These are phyloP conservation scores for Hypoxylon sp. DNA, from an alignment of 2,329 filamentous ascomycete genomes.

Conservation along the genomic window DNA sequence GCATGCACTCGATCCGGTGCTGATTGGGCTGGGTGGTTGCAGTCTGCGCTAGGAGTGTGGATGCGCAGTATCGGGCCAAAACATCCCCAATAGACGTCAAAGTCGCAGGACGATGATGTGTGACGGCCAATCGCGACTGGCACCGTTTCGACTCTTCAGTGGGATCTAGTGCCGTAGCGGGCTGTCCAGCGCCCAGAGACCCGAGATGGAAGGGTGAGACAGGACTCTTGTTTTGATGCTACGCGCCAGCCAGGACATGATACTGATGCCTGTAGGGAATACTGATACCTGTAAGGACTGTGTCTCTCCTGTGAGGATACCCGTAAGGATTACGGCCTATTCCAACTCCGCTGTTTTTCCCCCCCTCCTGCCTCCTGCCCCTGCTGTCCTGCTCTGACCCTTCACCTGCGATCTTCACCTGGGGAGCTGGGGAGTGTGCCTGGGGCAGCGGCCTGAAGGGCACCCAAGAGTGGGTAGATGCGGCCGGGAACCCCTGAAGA, in stretches of 20 bases:
- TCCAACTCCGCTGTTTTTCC: conserved; percentile 6
- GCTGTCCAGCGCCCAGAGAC: too few relatives aligned
- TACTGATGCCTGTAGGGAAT: conserved; percentile 1
- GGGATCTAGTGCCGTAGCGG: too few relatives aligned
- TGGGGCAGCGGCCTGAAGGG: conserved; percentile 33
- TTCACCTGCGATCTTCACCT: conserved; percentile 36
- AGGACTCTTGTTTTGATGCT: too few relatives aligned
- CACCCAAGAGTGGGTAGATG: conserved; percentile 26
- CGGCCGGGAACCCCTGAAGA: conserved; percentile 30
- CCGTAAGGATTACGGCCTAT: not conserved
- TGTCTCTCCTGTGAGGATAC: too few relatives aligned
- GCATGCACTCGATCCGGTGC: conserved; percentile 37
- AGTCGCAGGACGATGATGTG: conserved; percentile 37
- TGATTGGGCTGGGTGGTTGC: conserved; percentile 44
- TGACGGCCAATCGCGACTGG: conserved; percentile 35
- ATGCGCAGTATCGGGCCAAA: conserved; percentile 43
- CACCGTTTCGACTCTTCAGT: too few relatives aligned
- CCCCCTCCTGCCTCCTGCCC: conserved; percentile 11
- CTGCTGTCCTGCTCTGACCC: conserved; percentile 1
- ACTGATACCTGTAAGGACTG: conserved; percentile 22
- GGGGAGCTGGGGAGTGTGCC: conserved; percentile 6
- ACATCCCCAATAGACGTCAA: conserved; percentile 41
- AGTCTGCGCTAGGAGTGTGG: conserved; percentile 45
- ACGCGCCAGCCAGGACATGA: not conserved
- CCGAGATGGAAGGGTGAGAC: conserved; percentile 26